phyloP scores from a whole-genome alignment of 371 early-diverging fungal species.

The Conidiobolus incongruus region DNA sequence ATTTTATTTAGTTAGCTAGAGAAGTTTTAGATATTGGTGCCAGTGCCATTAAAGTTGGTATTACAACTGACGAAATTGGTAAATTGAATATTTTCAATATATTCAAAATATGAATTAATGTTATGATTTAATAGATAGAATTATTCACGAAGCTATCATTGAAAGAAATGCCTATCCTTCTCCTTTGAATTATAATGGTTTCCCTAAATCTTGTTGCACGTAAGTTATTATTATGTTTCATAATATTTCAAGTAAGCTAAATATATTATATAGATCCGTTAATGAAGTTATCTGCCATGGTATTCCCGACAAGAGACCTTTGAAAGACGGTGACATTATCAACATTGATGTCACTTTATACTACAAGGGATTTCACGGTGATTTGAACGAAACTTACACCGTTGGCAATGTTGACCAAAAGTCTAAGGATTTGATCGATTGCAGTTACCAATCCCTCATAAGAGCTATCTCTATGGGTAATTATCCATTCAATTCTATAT shows the following conservation, averaged over 20 bases:
- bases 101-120: background rate
- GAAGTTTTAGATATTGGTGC: conserved; percentile 69
- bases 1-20: conserved; percentile 32
- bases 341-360: conserved; percentile 81
- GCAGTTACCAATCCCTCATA: conserved; percentile 60
- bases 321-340: conserved; percentile 78
- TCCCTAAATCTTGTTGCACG: conserved; percentile 83
- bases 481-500: conserved; percentile 5
- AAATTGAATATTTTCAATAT: conserved; percentile 35
- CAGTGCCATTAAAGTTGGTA: conserved; percentile 53
- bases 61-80: conserved; percentile 85
- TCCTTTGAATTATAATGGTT: conserved; percentile 79
- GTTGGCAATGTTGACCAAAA: conserved; percentile 66
- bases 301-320: conserved; percentile 67
- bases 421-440: conserved; percentile 45
- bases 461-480: conserved; percentile 66
- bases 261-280: conserved; percentile 13
- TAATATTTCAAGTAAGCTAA: conserved; percentile 5
- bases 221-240: conserved; percentile 34
- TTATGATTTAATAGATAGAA: conserved; percentile 22
- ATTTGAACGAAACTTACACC: conserved; percentile 64
- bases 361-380: conserved; percentile 78
- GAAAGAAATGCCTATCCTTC: conserved; percentile 79
- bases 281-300: conserved; percentile 72
- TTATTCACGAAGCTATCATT: conserved; percentile 70